phyloP scores from a whole-genome alignment of 202 grass and related monocot species.

The Hordeum pubiflorum region DNA sequence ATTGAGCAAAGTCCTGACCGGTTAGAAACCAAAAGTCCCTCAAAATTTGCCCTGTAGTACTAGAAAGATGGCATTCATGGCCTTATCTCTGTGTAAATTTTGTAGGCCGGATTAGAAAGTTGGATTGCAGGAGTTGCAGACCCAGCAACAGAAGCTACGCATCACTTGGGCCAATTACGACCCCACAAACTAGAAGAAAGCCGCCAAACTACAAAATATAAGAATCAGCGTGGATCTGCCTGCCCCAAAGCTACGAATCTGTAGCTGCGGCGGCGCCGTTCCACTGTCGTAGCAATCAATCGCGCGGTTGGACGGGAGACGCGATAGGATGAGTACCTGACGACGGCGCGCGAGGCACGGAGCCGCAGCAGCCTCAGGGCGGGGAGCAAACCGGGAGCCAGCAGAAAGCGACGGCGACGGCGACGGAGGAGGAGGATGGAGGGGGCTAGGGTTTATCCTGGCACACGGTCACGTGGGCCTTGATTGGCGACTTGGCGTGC shows the following conservation, averaged over 20 bases:
- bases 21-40: slow-evolving; percentile 38
- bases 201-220: neutral
- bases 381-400: neutral
- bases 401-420: neutral
- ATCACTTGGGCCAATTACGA: neutral
- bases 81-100: slow-evolving; percentile 1
- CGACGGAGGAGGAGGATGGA: neutral
- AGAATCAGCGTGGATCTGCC: neutral
- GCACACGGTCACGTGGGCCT: neutral
- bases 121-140: slow-evolving; percentile 58
- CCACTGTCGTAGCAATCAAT: neutral
- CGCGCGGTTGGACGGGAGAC: neutral
- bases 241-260: neutral
- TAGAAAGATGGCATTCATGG: slow-evolving; percentile 14
- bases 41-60: neutral
- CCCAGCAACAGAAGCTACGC: neutral
- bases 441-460: neutral
- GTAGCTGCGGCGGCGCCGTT: neutral
- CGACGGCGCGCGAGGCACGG: neutral
- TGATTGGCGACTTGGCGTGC: neutral
- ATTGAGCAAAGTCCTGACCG: slow-evolving; percentile 96
- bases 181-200: neutral
- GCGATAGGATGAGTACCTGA: slow-evolving; percentile 6
- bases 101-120: slow-evolving; percentile 76
- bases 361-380: neutral